These are phyloP conservation scores for Pseudocercospora macadamiae DNA, from an alignment of 2,329 filamentous ascomycete genomes.

Conservation along the genomic window DNA sequence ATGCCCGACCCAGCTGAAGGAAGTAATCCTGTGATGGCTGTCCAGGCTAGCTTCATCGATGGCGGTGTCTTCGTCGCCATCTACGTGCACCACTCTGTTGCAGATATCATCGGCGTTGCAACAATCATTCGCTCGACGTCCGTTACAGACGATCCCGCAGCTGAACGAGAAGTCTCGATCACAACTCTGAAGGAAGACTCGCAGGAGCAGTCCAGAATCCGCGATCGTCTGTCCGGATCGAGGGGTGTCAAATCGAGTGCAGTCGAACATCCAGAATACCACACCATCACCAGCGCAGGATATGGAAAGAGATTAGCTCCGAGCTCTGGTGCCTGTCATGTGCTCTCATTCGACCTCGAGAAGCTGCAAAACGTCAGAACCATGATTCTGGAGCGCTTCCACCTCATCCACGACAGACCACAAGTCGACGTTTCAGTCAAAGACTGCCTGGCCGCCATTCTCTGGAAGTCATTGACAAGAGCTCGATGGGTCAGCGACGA, in stretches of 20 bases:
- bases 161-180: neutral
- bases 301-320: neutral
- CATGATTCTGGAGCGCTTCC: slow-evolving; percentile 23
- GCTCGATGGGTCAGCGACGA: slow-evolving; percentile 15
- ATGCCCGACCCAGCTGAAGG: slow-evolving; percentile 11
- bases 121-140: slow-evolving; percentile 27
- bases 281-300: neutral
- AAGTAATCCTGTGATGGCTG: slow-evolving; percentile 22
- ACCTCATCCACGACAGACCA: slow-evolving; percentile 2
- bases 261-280: slow-evolving; percentile 12
- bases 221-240: slow-evolving; percentile 21
- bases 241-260: slow-evolving; percentile 15
- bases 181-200: slow-evolving; percentile 19
- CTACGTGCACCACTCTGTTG: slow-evolving; percentile 28
- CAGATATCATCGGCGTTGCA: slow-evolving; percentile 23
- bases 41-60: slow-evolving; percentile 28
- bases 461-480: slow-evolving; percentile 27
- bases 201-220: slow-evolving; percentile 13
- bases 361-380: slow-evolving; percentile 17
- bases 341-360: slow-evolving; percentile 24
- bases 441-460: slow-evolving; percentile 25
- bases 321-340: slow-evolving; percentile 10
- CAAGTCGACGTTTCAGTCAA: slow-evolving; percentile 12
- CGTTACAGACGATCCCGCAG: slow-evolving; percentile 11
- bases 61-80: slow-evolving; percentile 29